A percentile compares a stretch with the other conserved stretches of the same genome.
phyloP scores from a whole-genome alignment of 2,329 filamentous ascomycete genomes.

The Phoma herbarum region DNA sequence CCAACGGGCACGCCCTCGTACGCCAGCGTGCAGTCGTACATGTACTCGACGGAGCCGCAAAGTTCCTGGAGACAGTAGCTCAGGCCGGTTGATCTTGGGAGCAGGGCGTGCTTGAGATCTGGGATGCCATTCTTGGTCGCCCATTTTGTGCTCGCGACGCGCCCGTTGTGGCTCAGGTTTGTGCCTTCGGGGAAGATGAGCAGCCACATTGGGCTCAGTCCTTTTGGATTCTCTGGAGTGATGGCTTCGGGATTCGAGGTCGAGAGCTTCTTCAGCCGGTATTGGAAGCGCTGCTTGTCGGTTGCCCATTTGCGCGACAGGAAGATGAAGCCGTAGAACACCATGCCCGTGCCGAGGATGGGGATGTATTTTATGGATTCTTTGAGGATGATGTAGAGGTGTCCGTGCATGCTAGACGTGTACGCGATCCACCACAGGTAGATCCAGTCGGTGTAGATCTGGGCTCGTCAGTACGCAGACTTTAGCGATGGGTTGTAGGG shows the following conservation, averaged over 20 bases:
- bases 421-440: constrained; percentile 95
- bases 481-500: not conserved
- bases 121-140: constrained; percentile 75
- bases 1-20: constrained; percentile 83
- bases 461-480: constrained; percentile 21
- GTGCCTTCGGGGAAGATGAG: constrained; percentile 89
- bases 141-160: constrained; percentile 75
- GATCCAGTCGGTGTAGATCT: constrained; percentile 88
- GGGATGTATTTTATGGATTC: constrained; percentile 85
- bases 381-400: constrained; percentile 90
- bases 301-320: constrained; percentile 89
- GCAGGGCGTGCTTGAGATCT: constrained; percentile 74
- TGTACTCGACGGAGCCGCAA: constrained; percentile 75
- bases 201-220: constrained; percentile 85
- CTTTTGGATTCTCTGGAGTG: constrained; percentile 50
- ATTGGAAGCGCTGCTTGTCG: constrained; percentile 76
- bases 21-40: constrained; percentile 93
- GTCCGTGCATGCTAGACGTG: constrained; percentile 79
- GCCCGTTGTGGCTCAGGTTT: constrained; percentile 78
- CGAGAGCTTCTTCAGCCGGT: constrained; percentile 77
- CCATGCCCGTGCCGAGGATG: constrained; percentile 83
- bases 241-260: constrained; percentile 52
- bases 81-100: constrained; percentile 82
- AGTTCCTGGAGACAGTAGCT: constrained; percentile 82
- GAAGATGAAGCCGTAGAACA: constrained; percentile 89